Conservation (phyloP, 2,329 filamentous ascomycete genomes). For the Cytospora mali region DNA sequence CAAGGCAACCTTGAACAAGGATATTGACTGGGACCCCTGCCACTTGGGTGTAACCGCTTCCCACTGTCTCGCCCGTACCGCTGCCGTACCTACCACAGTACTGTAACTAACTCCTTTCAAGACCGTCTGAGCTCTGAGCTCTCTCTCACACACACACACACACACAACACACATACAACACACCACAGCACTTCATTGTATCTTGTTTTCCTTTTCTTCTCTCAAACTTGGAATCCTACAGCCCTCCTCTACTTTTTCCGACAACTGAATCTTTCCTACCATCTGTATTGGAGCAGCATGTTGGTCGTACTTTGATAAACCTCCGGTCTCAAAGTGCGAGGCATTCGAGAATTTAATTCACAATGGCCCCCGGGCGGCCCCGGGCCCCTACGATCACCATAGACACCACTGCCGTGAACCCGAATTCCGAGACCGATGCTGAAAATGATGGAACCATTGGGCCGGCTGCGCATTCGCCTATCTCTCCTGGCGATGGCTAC, state of each 20-base stretch:
- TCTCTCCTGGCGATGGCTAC: constrained; percentile 44
- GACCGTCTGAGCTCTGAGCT: too few species aligned
- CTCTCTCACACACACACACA: background rate
- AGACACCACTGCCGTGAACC: constrained; percentile 49
- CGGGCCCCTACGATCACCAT: constrained; percentile 57
- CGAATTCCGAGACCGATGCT: constrained; percentile 36
- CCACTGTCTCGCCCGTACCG: too few species aligned
- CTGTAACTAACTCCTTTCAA: too few species aligned
- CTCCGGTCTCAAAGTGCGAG: constrained; percentile 13
- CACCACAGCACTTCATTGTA: background rate
- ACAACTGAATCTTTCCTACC: background rate
- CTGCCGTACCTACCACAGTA: too few species aligned
- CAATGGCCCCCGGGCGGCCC: constrained; percentile 35
- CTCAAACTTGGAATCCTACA: background rate
- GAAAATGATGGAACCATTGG: constrained; percentile 33
- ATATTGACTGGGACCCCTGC: background rate
- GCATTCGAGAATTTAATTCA: constrained; percentile 3
- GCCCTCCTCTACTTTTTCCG: background rate
- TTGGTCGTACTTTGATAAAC: constrained; percentile 1
- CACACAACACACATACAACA: background rate
- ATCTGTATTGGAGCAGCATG: background rate
- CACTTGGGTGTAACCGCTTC: too few species aligned
- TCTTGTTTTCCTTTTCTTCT: background rate
- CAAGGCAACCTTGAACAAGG: too few species aligned
- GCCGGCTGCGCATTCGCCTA: constrained; percentile 38